These are phyloP conservation scores for Kwoniella shivajii DNA, from an alignment of 1,284 basidiomycete genomes.

Conservation along the genomic window DNA sequence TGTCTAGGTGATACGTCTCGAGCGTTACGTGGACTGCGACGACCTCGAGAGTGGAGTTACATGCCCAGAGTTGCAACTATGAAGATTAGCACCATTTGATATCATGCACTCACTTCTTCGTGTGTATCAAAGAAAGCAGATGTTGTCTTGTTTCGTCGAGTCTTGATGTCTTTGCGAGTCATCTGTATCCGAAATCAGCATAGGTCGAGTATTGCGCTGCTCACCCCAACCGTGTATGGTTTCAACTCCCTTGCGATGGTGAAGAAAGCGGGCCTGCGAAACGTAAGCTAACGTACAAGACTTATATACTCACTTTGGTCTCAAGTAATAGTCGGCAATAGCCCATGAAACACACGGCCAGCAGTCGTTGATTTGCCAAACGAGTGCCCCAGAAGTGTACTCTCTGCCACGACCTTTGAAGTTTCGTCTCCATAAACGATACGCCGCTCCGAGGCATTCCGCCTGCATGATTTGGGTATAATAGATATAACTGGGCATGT, in stretches of 20 bases:
- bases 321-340: conserved; percentile 73
- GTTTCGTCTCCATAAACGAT: conserved; percentile 73
- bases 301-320: conserved; percentile 49
- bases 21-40: conserved; percentile 67
- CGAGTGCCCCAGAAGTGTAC: conserved; percentile 72
- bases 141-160: conserved; percentile 62
- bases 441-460: conserved; percentile 72
- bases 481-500: conserved; percentile 81
- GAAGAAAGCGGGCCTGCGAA: conserved; percentile 72
- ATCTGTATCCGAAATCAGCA: conserved; percentile 26
- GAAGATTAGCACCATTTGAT: conserved; percentile 23
- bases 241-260: conserved; percentile 70
- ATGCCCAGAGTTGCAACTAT: conserved; percentile 76
- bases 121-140: conserved; percentile 69
- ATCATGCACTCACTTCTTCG: conserved; percentile 37
- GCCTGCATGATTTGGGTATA: conserved; percentile 84
- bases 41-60: conserved; percentile 68
- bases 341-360: conserved; percentile 81
- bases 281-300: neutral
- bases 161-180: conserved; percentile 69
- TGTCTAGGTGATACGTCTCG: conserved; percentile 64
- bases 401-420: conserved; percentile 72
- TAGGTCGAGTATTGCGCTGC: too few relatives aligned
- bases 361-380: conserved; percentile 82
- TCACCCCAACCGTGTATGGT: conserved; percentile 75